Evolutionary conservation across 2,329 filamentous ascomycete genomes (phyloP), one percentile per base, ranked within the genome.

Genomic region (Fusarium torulosum): DNA sequence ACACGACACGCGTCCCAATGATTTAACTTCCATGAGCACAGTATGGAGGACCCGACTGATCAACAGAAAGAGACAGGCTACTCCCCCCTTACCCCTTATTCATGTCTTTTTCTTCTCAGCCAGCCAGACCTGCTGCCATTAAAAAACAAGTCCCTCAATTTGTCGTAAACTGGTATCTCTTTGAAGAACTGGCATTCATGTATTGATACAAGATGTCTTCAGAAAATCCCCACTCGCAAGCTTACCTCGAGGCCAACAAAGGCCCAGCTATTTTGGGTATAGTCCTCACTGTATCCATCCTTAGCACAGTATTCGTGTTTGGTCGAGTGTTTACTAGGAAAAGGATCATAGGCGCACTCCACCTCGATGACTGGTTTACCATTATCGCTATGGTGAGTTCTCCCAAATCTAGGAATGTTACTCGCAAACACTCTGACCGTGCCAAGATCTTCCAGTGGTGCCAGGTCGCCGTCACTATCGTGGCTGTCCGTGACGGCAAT

Each of bases 401-500:
- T 17, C 15, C 4, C 2, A 0, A 6, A 17, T 17, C 14, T 14
- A 3, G 25, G 25, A 0, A 19, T 0, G 4, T 23, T 3, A 2
- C 21, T 23, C 21, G 14, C 0, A 10, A n/a, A 8, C 17, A 1
- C 35, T 13, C 15, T 38, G 25, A 54, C 13, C 3, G 14, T 14
- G 7, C 15, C 17, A 8, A 80, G 75, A 47, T 78, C 6, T 71
- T 76, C 33, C 74, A 76, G 6, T 74, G 79, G 66, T 53, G 71
- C 40, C 79, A 78, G 21, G 75, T 79, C 2, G 75, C 58, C 9
- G 58, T 82, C 14, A 76, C 76, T 3, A 75, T 76, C 10, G 69
- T 73, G 8, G 77, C 78, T 11, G 76, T 83, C 10, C 40, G 50
- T 1, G 63, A 74, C 19, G 82, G 82, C 6, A 80, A 77, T 52